Base-by-base conservation (phyloP, 805 yeast genomes). In the Zygosaccharomyces bisporus region DNA sequence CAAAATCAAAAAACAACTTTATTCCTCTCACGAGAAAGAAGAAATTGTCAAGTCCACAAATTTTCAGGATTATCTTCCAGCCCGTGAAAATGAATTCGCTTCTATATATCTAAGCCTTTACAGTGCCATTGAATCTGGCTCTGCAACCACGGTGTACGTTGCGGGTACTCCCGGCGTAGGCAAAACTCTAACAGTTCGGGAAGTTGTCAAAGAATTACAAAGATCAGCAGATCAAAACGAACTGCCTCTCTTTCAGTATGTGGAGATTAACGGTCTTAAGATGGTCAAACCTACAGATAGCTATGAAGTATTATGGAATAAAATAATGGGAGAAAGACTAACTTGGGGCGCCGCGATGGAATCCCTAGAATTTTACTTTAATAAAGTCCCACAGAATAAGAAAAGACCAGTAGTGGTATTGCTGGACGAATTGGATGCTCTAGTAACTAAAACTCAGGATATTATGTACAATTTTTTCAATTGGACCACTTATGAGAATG, bases 91-190 rank as follows among this genome's bases (percentile, higher is more conserved):
- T 16, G 95, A 93, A 61, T 89, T 83, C 58, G 76, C 81, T 7
- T 76, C 80, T 44, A 69, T 93, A 4, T 86, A 81, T 61, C 59
- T 77, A 34, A 78, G 80, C 33, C 61, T 93, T 3, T 89, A 88
- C 54, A 73, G 79, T 35, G 85, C 95, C 0, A 77, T 91, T 25
- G 73, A 73, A 37, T 75, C 82, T 12, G 76, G 77, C 33, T 75
- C 83, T 1, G 97, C 98, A 0, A 76, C 90, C 6, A 87, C 96
- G 52, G 66, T 93, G 4, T 93, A 90, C 60, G 80, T 93, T 8
- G 87, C 96, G 64, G 99, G 99, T 3, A 88, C 96, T 0, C 99
- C 99, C 0, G 99, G 99, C 6, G 91, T 95, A 2, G 99, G 99
- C 9, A 93, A 93, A 60, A 91, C 99, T 0, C 93, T 95, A 3